Evolutionary conservation across 2,329 filamentous ascomycete species (phyloP).

Genomic region (Fusarium caatingaense): DNA sequence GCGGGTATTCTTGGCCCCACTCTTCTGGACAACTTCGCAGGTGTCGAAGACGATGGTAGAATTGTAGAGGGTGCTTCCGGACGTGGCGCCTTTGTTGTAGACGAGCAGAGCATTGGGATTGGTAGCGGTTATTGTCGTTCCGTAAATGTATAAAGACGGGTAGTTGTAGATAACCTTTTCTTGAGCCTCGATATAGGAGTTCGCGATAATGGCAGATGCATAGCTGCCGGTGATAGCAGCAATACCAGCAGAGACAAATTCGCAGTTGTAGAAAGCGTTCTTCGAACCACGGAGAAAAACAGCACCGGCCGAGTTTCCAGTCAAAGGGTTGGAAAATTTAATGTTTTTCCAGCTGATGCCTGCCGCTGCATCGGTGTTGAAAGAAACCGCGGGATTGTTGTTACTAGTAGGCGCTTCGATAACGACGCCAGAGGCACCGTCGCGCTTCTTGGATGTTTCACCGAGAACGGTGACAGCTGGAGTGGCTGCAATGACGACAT

Average conservation of each 20-base stretch:
- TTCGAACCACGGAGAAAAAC: conserved; percentile 26
- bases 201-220: conserved; percentile 54
- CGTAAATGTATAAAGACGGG: neutral
- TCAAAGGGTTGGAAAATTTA: conserved; percentile 36
- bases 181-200: conserved; percentile 58
- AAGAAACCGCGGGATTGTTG: conserved; percentile 9
- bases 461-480: conserved; percentile 57
- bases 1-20: conserved; percentile 49
- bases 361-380: neutral
- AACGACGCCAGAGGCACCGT: conserved; percentile 19
- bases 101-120: conserved; percentile 46
- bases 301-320: neutral
- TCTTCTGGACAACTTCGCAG: conserved; percentile 50
- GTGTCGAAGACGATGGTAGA: conserved; percentile 57
- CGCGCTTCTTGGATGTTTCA: conserved; percentile 49
- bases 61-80: conserved; percentile 48
- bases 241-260: conserved; percentile 54
- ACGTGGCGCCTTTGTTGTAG: conserved; percentile 53
- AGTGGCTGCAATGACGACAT: conserved; percentile 54
- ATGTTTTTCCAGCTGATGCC: conserved; percentile 35
- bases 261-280: conserved; percentile 54
- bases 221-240: conserved; percentile 43
- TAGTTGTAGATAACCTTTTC: conserved; percentile 57
- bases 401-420: conserved; percentile 3
- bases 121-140: conserved; percentile 56